These are phyloP conservation scores for Pelargonium australe DNA, from an alignment of 441 rosid species.

Conservation along the genomic window DNA sequence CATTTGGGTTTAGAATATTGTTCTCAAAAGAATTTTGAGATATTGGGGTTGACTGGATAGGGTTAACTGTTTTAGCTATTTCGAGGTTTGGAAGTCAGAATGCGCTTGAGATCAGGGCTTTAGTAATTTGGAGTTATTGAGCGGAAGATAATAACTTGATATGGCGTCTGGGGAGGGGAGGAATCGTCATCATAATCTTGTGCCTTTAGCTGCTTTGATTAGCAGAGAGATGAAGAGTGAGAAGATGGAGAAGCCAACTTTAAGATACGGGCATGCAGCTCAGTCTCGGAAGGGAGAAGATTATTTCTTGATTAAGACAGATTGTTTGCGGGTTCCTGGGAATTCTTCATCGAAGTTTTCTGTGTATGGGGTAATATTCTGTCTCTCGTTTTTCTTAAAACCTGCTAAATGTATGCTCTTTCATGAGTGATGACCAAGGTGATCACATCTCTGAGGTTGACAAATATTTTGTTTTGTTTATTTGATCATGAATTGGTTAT, in stretches of 20 bases:
- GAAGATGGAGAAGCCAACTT: constrained; percentile 72
- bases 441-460: not conserved
- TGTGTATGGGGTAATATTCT: constrained; percentile 59
- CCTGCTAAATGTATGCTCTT: not conserved
- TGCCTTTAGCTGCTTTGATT: constrained; percentile 75
- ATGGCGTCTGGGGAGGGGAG: constrained; percentile 67
- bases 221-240: constrained; percentile 59
- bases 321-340: constrained; percentile 56
- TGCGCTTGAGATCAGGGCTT: constrained; percentile 22
- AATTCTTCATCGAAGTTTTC: constrained; percentile 54
- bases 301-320: constrained; percentile 55
- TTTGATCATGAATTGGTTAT: not conserved
- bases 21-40: no score
- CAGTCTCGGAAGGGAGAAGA: constrained; percentile 87
- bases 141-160: constrained; percentile 13
- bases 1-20: constrained; percentile 3
- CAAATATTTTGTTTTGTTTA: no score
- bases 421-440: constrained; percentile 2
- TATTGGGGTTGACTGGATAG: not conserved
- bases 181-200: constrained; percentile 42
- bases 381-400: no score
- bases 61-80: constrained; percentile 1
- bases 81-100: not conserved
- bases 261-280: constrained; percentile 59
- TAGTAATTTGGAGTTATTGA: constrained; percentile 21